Evolutionary conservation across 371 early-diverging fungal genomes (phyloP), one percentile per base, ranked within the genome.

Genomic region (Rhizopus sp.): DNA sequence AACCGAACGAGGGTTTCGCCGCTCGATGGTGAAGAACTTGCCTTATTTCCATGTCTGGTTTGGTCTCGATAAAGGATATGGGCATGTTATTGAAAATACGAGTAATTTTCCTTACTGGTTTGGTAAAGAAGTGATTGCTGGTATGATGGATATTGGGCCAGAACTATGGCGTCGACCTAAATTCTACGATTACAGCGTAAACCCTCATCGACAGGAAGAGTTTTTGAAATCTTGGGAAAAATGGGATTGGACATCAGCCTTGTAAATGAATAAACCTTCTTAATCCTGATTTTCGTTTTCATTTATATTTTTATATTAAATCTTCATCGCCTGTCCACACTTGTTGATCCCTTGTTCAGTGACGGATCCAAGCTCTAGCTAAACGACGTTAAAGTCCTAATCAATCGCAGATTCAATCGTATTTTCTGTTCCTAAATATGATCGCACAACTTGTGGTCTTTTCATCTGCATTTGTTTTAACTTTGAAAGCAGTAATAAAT

Each of bases 11-110:
- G 90, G 91, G 7, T 91, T 93, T 63, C 81, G 92, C 15, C 62
- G 82, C 32, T 80, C 86, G 1, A 73, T 93, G 78, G 87, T 88
- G 5, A 78, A 83, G 17, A 80, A 90, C 42, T 52, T 96, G 63
- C 95, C 97, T 2, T 98, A 92, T 66, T 96, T 98, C 62, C 98
- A 98, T 60, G 95, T 97, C 1, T 98, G 98, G 98, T 90, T 87
- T 59, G 88, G 90, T 33, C 87, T 91, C 2, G 88, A 94, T 57
- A 80, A 86, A 38, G 95, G 98, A 1, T 85, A 84, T 55, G 98
- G 96, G 1, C 98, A 98, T 69, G 91, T 96, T n/a, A 96, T 98
- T 71, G 98, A 98, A 69, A 84, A 93, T 40, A 60, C 81, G 0
- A 81, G 87, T 30, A 62, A 71, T 33, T 97, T 95, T 69, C 88